A percentile compares a stretch with the other conserved stretches of the same genome.
phyloP scores from a whole-genome alignment of 106 monocot species.

The Gastrodia elata region DNA sequence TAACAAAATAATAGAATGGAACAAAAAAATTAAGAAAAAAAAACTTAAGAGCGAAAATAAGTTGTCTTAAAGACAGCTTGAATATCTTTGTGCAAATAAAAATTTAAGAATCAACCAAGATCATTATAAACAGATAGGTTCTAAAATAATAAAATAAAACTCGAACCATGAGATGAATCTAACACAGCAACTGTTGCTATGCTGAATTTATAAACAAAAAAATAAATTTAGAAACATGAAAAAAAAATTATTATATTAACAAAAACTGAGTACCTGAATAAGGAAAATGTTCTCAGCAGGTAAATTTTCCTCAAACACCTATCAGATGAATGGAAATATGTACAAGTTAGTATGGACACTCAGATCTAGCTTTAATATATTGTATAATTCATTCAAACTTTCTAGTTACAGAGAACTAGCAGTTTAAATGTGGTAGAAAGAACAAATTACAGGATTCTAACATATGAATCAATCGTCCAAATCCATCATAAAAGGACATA shows the following conservation, averaged over 20 bases:
- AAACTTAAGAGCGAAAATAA: background rate
- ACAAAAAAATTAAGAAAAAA: background rate
- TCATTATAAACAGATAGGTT: background rate
- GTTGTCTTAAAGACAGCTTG: background rate
- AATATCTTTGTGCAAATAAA: background rate
- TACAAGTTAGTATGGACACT: background rate
- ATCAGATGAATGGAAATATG: slow-evolving; percentile 13
- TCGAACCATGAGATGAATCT: background rate
- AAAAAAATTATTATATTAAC: background rate
- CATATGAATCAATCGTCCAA: slow-evolving; percentile 3
- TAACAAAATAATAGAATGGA: no score
- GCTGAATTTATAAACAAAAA: background rate
- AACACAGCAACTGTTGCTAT: background rate
- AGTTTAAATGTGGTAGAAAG: background rate
- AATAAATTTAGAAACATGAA: background rate
- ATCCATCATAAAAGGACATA: slow-evolving; percentile 23
- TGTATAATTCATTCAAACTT: background rate
- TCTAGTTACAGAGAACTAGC: background rate
- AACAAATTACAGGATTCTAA: background rate
- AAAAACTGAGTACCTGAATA: slow-evolving; percentile 49
- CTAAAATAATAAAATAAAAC: background rate
- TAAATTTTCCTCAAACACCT: slow-evolving; percentile 92
- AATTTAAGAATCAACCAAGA: background rate
- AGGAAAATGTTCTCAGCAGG: slow-evolving; percentile 61
- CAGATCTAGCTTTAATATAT: background rate